Percentiles rank a stretch among this genome's conserved stretches.
Conservation (phyloP, 768 basidiomycete genomes). For the Boletus rufocinnamomeus region DNA sequence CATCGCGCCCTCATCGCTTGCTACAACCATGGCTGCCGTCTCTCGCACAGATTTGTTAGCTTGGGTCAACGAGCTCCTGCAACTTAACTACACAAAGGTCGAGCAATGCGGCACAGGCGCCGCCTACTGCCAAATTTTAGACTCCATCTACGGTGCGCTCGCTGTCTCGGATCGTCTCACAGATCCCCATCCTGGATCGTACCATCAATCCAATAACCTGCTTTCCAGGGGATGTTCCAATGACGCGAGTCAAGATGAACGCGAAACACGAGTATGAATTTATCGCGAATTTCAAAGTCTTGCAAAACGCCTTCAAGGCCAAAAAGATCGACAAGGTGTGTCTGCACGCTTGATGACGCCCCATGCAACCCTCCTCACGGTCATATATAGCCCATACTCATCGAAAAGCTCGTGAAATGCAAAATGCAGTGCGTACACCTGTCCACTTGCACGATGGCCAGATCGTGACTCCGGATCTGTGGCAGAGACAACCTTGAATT, state of each 20-base stretch:
- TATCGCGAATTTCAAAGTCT: constrained; percentile 91
- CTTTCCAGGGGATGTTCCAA: constrained; percentile 78
- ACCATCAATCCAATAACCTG: constrained; percentile 12
- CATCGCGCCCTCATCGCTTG: constrained; percentile 12
- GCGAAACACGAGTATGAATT: constrained; percentile 97
- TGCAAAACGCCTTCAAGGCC: constrained; percentile 89
- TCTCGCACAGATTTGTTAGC: constrained; percentile 85
- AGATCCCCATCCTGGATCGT: constrained; percentile 21
- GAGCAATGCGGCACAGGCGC: constrained; percentile 91
- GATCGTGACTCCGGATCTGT: constrained; percentile 18
- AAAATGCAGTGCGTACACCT: constrained; percentile 89
- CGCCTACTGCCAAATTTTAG: constrained; percentile 93
- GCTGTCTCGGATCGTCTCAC: constrained; percentile 11
- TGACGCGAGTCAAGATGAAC: constrained; percentile 92
- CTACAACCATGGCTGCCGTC: constrained; percentile 51
- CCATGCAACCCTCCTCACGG: constrained; percentile 9
- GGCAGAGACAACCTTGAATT: constrained; percentile 96
- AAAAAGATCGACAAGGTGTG: constrained; percentile 92
- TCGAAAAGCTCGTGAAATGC: constrained; percentile 95
- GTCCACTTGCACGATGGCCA: constrained; percentile 1
- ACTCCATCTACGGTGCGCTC: constrained; percentile 85
- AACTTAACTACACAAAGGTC: constrained; percentile 88
- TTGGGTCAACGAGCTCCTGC: constrained; percentile 94
- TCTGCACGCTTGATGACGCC: constrained; percentile 1
- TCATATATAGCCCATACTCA: constrained; percentile 75